These are phyloP conservation scores for Cutaneotrichosporon curvatum DNA, from an alignment of 1,284 basidiomycete genomes.

Conservation along the genomic window DNA sequence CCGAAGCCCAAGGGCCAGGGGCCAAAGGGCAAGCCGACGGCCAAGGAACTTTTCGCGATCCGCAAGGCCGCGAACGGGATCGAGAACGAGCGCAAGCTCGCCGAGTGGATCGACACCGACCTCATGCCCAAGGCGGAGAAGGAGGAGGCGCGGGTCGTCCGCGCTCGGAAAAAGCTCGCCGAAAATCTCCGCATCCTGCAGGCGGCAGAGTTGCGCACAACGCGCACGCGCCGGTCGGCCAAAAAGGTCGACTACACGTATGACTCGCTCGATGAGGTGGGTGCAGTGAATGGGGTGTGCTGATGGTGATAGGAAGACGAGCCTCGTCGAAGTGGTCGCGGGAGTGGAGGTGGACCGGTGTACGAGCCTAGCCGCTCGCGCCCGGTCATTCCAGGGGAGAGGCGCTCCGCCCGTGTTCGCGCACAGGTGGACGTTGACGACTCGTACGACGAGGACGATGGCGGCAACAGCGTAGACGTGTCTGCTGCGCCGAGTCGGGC, in stretches of 20 bases:
- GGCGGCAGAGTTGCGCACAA: conserved; percentile 32
- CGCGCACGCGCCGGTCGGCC: conserved; percentile 33
- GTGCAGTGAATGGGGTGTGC: not conserved
- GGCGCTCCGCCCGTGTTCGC: conserved; percentile 25
- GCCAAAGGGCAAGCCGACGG: conserved; percentile 19
- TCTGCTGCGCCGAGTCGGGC: conserved; percentile 2
- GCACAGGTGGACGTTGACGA: conserved; percentile 7
- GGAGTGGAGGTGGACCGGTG: conserved; percentile 1
- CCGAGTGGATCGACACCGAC: conserved; percentile 20
- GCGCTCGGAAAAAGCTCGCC: conserved; percentile 5
- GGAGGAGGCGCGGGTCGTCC: conserved; percentile 26
- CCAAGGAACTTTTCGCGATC: conserved; percentile 13
- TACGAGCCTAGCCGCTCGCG: conserved; percentile 9
- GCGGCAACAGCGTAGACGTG: too few species aligned
- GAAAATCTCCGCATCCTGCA: conserved; percentile 10
- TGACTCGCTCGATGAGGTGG: conserved; percentile 20
- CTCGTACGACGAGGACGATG: not conserved
- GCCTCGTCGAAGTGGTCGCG: conserved; percentile 8
- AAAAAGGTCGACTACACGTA: conserved; percentile 40
- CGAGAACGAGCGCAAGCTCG: conserved; percentile 31
- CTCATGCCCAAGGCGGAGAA: conserved; percentile 35
- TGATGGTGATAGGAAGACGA: conserved; percentile 10
- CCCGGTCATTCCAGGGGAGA: conserved; percentile 36
- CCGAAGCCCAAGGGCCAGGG: conserved; percentile 16
- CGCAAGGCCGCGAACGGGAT: conserved; percentile 26